phyloP scores from a whole-genome alignment of 371 early-diverging fungal species.

The Chytridium lagenaria region DNA sequence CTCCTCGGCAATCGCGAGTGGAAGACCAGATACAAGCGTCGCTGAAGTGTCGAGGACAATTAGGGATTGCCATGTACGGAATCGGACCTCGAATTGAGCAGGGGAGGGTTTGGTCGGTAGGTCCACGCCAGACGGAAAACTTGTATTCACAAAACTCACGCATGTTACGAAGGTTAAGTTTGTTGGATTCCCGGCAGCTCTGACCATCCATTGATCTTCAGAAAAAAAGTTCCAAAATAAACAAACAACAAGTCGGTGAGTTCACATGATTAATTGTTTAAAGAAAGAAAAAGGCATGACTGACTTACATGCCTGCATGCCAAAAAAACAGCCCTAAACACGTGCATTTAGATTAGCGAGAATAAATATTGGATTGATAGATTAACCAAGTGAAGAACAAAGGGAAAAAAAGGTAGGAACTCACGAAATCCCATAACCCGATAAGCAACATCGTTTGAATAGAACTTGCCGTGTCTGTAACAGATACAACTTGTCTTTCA shows the following conservation, averaged over 20 bases:
- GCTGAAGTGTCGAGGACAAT: too few relatives aligned
- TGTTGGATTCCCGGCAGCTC: not conserved
- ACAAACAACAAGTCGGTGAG: not conserved
- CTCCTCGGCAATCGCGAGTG: too few relatives aligned
- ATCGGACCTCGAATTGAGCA: too few relatives aligned
- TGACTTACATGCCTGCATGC: constrained; percentile 8
- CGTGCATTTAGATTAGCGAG: not conserved
- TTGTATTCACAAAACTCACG: not conserved
- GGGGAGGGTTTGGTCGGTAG: too few relatives aligned
- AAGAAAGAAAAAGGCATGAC: too few relatives aligned
- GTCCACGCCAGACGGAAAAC: not conserved
- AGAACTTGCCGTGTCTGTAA: not conserved
- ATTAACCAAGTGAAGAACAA: too few relatives aligned
- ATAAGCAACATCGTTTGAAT: constrained; percentile 2
- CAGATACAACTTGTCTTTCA: not conserved
- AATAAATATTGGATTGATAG: not conserved
- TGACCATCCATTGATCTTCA: constrained; percentile 14
- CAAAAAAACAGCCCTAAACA: not conserved
- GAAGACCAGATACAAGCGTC: too few relatives aligned
- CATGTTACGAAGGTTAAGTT: not conserved
- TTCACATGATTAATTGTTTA: too few relatives aligned
- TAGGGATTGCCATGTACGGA: too few relatives aligned
- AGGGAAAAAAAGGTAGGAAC: not conserved
- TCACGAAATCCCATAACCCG: constrained; percentile 5
- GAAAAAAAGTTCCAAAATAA: not conserved